Evolutionary conservation across 352 stramenopile genomes (phyloP), one percentile per base, ranked within the genome.

Genomic region (Globisporangium spiculum): DNA sequence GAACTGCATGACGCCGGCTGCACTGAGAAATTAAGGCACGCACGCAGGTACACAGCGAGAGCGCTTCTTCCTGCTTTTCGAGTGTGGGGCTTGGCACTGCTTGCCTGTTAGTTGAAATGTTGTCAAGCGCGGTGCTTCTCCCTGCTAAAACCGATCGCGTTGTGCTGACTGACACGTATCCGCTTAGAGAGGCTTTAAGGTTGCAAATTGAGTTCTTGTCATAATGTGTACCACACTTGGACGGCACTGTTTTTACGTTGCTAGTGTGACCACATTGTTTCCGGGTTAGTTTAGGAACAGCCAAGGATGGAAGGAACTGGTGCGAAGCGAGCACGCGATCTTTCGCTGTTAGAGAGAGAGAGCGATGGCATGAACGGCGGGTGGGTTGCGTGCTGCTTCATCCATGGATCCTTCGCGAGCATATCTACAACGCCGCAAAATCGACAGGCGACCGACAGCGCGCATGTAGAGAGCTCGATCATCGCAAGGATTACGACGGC

Each of bases 1-100:
- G 65, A 96, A 93, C 87, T 96, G 89, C 89, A 96, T 96, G 44
- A 52, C 57, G 34, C 4, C 61, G 16, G 38, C 60, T n/a, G 5
- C 12, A 4, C 16, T 24, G 6, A 24, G 26, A 4, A 22, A n/a
- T 38, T 24, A 20, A 38, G 22, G 9, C 27, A 46, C 38, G 38
- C 26, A 16, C 48, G 20, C 32, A 41, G 22, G 6, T 41, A 65
- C 22, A 14, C 10, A 32, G 30, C 10, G 10, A 65, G 38, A 26
- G 36, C 10, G 27, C 24, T 14, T 16, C 22, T 30, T 26, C 16
- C 24, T 44, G 5, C 26, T 22, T n/a, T 10, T 32, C 30, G 30
- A 32, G 30, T 3, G 27, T 32, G 4, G 30, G 30, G 30, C 30
- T 32, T 32, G 30, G 30, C 30, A 16, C 14, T 4, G 26, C 54